phyloP scores from a whole-genome alignment of 371 early-diverging fungal species.

The Rhizopus sp. region DNA sequence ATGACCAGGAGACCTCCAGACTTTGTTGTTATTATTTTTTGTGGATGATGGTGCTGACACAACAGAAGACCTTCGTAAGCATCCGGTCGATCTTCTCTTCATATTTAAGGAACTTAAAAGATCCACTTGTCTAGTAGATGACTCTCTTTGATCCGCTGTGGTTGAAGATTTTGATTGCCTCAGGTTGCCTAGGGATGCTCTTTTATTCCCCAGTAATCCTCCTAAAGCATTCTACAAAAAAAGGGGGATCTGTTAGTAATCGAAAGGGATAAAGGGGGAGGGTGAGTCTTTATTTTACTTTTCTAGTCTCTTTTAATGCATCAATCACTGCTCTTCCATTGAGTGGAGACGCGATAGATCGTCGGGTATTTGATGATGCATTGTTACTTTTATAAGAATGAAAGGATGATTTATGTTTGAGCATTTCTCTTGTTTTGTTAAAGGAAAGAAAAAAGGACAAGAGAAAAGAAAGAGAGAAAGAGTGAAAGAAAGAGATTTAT shows the following conservation, averaged over 20 bases:
- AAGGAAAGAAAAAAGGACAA: conserved; percentile 2
- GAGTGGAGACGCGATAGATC: conserved; percentile 7
- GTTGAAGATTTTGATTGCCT: conserved; percentile 44
- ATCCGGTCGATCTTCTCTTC: conserved; percentile 52
- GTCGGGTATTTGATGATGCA: background rate
- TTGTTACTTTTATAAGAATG: conserved; percentile 14
- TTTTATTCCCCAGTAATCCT: conserved; percentile 32
- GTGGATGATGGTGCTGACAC: background rate
- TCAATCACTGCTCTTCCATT: conserved; percentile 25
- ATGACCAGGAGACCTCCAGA: conserved; percentile 48
- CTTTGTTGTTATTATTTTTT: conserved; percentile 3
- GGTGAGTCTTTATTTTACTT: conserved; percentile 7
- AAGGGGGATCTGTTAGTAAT: background rate
- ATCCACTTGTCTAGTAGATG: conserved; percentile 20
- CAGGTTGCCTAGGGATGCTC: conserved; percentile 39
- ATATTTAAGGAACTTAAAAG: conserved; percentile 18
- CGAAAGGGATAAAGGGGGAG: too few relatives aligned
- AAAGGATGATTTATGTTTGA: conserved; percentile 27
- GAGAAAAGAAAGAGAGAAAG: conserved; percentile 9
- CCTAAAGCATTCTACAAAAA: conserved; percentile 21
- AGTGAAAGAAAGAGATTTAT: background rate
- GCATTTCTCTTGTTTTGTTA: conserved; percentile 4
- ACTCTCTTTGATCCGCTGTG: conserved; percentile 33
- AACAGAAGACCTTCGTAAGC: conserved; percentile 42
- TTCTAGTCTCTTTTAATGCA: conserved; percentile 23